Percentiles rank a stretch among this genome's conserved stretches.
These are phyloP conservation scores for Vitis hybrid DNA, from an alignment of 177 flowering plant genomes.

Conservation along the genomic window DNA sequence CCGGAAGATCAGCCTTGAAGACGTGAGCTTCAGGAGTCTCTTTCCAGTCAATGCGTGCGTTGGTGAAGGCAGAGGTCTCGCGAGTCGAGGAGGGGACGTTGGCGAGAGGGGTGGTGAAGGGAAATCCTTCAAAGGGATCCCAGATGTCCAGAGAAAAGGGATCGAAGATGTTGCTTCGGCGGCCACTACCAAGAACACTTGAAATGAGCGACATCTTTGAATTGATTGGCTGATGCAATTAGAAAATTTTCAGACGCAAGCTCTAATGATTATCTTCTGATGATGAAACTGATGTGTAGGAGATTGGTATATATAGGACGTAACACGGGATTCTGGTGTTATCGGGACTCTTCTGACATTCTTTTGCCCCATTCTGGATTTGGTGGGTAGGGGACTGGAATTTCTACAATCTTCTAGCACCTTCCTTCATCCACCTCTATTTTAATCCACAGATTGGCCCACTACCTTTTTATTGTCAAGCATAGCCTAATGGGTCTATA, in stretches of 20 bases:
- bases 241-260: too few species aligned
- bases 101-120: neutral
- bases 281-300: too few species aligned
- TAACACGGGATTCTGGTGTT: too few species aligned
- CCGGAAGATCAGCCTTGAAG: slow-evolving; percentile 15
- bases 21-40: slow-evolving; percentile 22
- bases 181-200: slow-evolving; percentile 19
- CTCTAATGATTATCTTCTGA: neutral
- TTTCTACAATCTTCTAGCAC: too few species aligned
- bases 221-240: too few species aligned
- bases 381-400: neutral
- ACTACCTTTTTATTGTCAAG: too few species aligned
- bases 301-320: too few species aligned
- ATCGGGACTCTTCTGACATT: too few species aligned
- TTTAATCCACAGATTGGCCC: too few species aligned
- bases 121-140: slow-evolving; percentile 31
- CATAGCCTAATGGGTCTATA: too few species aligned
- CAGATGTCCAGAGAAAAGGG: slow-evolving; percentile 38
- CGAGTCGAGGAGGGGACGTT: slow-evolving; percentile 8
- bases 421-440: too few species aligned
- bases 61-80: slow-evolving; percentile 18
- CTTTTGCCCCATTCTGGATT: too few species aligned
- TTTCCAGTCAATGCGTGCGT: slow-evolving; percentile 17
- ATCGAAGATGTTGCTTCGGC: slow-evolving; percentile 32
- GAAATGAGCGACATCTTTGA: neutral